Base-by-base conservation (phyloP, 495 filamentous ascomycete species). In the Cercophora samala region DNA sequence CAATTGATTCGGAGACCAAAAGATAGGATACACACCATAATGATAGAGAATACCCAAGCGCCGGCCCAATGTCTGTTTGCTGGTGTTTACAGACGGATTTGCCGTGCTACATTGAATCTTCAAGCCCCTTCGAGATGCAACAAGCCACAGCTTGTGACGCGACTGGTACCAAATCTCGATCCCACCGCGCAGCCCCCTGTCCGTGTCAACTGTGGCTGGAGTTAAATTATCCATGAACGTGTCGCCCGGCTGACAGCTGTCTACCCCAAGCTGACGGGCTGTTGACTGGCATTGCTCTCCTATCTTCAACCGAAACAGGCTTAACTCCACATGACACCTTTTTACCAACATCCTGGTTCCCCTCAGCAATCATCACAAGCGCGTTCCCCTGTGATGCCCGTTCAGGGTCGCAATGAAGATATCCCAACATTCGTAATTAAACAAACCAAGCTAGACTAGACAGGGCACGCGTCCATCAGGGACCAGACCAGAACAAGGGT, bases 21-120 rank as follows among this genome's bases (percentile, higher is more conserved):
- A 46, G 3, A 46, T 21, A 23, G 4, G 2, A 1, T 42, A 46
- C 66, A 58, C 60, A 77, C 75, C 74, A 77, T 76, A 42, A 52
- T 61, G n/a, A 70, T 58, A 60, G 24, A 32, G 26, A 32, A 4
- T 64, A 66, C 32, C n/a, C 66, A 71, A 68, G 64, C 58, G 56
- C 63, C n/a, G 26, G 55, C 51, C 60, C 37, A 63, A 69, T 4
- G 66, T 32, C 24, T 17, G 24, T 8, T 37, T 24, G 6, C 15
- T n/a, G 25, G 54, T 46, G 32, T 4, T 58, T 23, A 24, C 32
- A 21, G 25, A 17, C 18, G 1, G 5, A 22, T 25, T 60, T 42
- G 63, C 23, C 29, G n/a, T 21, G 15, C 58, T 53, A 64, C 51
- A 55, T 54, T 42, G 53, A 59, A 54, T 18, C n/a, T 56, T 23